Conservation (phyloP, 345 rosid species). For the Nephelium lappaceum region DNA sequence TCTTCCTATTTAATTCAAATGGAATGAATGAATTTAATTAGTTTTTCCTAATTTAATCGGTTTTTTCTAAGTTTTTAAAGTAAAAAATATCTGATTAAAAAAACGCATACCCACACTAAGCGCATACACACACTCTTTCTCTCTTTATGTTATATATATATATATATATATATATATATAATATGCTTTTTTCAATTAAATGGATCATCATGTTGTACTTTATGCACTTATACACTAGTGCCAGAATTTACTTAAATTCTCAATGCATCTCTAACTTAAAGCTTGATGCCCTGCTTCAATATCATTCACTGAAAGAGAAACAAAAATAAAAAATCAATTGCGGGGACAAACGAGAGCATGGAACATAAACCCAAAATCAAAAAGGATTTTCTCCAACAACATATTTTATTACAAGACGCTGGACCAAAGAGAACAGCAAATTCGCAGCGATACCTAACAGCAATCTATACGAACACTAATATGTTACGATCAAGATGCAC, state of each 20-base stretch:
- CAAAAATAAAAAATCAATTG: neutral
- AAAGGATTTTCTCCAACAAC: neutral
- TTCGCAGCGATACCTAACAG: neutral
- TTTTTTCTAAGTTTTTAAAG: no score
- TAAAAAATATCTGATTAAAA: no score
- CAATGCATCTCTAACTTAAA: neutral
- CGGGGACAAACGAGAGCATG: neutral
- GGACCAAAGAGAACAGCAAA: conserved; percentile 1
- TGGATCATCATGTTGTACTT: neutral
- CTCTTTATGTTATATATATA: no score
- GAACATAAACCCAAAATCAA: conserved; percentile 1
- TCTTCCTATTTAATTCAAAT: no score
- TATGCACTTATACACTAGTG: neutral
- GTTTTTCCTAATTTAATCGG: no score
- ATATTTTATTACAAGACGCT: conserved; percentile 12
- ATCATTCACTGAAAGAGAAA: neutral
- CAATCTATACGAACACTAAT: conserved; percentile 11
- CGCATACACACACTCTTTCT: no score
- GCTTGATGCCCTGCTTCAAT: neutral
- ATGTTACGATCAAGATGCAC: neutral
- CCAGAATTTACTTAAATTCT: neutral
- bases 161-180: no score
- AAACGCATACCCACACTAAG: no score
- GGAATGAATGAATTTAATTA: no score
- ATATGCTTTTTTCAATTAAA: no score